phyloP scores from a whole-genome alignment of 805 yeast species.

The Candida methanosorbosa region DNA sequence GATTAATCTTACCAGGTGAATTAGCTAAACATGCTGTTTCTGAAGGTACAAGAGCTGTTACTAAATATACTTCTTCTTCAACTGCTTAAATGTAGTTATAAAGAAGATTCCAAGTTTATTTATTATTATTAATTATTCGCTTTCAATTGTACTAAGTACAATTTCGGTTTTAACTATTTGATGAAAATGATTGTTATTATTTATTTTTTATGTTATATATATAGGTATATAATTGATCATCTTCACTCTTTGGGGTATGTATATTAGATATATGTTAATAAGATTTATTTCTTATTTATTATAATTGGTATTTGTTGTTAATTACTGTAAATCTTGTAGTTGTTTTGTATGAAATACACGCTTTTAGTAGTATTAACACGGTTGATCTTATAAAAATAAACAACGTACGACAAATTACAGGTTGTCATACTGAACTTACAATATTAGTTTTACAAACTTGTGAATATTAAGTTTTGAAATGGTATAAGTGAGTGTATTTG shows the following conservation, averaged over 20 bases:
- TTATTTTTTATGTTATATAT: conserved; percentile 9
- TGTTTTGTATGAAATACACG: no score
- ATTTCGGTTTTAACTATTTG: no score
- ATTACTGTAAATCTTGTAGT: no score
- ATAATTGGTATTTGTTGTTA: no score
- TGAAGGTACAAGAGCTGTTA: conserved; percentile 98
- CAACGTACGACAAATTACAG: no score
- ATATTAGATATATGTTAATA: conserved; percentile 24
- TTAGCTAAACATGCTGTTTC: conserved; percentile 97
- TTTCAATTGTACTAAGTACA: conserved; percentile 1
- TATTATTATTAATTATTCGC: background rate
- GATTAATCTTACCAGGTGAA: conserved; percentile 98
- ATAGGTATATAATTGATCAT: conserved; percentile 7
- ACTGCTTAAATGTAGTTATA: conserved; percentile 28
- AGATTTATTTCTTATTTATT: conserved; percentile 12
- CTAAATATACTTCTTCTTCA: conserved; percentile 78
- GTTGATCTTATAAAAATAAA: no score
- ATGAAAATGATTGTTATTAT: conserved; percentile 4
- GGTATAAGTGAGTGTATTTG: no score
- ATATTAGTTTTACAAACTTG: no score
- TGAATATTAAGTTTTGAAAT: no score
- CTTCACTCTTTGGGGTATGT: conserved; percentile 17
- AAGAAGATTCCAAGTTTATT: no score
- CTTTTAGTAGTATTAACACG: no score
- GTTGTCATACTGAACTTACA: no score